Conservation (phyloP, 257 asterid species). For the Ajuga chamaepitys region DNA sequence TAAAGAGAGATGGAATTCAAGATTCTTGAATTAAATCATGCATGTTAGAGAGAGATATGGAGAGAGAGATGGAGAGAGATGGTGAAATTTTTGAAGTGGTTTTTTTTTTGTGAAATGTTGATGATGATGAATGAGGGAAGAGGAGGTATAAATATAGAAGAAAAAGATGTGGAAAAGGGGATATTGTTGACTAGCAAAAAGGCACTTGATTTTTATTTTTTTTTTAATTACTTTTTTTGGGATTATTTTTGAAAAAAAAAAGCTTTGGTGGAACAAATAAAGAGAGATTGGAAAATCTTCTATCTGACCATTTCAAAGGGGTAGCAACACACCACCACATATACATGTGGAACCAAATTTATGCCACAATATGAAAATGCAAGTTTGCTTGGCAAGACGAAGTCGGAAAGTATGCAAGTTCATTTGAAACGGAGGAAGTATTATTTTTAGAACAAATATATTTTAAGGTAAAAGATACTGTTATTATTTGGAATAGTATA, state of each 20-base stretch:
- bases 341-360: too few relatives aligned
- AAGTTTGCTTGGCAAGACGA: neutral
- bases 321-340: neutral
- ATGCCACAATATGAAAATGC: too few relatives aligned
- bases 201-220: neutral
- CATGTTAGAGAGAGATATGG: constrained; percentile 8
- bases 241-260: neutral
- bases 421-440: too few relatives aligned
- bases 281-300: constrained; percentile 1
- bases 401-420: too few relatives aligned
- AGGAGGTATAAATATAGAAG: neutral
- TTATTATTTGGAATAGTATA: too few relatives aligned
- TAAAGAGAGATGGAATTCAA: constrained; percentile 7
- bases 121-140: constrained; percentile 14
- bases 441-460: too few relatives aligned
- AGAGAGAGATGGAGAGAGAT: neutral
- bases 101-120: neutral
- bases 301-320: constrained; percentile 43
- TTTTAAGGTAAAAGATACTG: too few relatives aligned
- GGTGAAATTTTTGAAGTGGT: too few relatives aligned
- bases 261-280: neutral
- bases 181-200: constrained; percentile 11
- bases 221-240: neutral
- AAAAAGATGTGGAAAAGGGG: constrained; percentile 17
- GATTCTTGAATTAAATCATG: constrained; percentile 10